A percentile compares a stretch with the other conserved stretches of the same genome.
phyloP scores from a whole-genome alignment of 148 eudicot species.

The Camellia lanceoleosa region DNA sequence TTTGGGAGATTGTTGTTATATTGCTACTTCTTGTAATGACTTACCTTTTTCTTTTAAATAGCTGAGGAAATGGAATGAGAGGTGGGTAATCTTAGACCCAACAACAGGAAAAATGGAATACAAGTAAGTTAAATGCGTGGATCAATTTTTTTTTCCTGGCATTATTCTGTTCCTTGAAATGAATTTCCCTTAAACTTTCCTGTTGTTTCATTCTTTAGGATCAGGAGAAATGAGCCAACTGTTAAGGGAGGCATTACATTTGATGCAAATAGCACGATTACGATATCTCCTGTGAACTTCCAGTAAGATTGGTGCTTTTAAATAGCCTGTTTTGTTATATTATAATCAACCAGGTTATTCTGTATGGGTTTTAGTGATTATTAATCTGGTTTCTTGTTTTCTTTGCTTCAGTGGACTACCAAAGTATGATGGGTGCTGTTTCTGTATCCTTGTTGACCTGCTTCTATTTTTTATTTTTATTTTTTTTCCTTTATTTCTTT shows the following conservation, averaged over 20 bases:
- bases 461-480: not conserved
- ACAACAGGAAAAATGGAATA: slow-evolving; percentile 98
- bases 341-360: not conserved
- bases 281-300: slow-evolving; percentile 94
- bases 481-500: not conserved
- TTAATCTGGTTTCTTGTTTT: slow-evolving; percentile 27
- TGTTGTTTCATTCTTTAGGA: slow-evolving; percentile 38
- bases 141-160: not conserved
- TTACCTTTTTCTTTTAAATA: slow-evolving; percentile 23
- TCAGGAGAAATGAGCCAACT: slow-evolving; percentile 85
- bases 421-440: slow-evolving; percentile 95
- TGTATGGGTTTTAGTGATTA: not conserved
- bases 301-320: slow-evolving; percentile 56
- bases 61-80: slow-evolving; percentile 97
- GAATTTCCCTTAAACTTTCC: not conserved
- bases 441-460: slow-evolving; percentile 72
- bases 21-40: not conserved
- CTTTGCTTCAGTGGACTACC: slow-evolving; percentile 73
- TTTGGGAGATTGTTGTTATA: slow-evolving; percentile 1
- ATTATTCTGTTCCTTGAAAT: not conserved
- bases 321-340: not conserved
- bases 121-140: slow-evolving; percentile 55
- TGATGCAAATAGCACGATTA: slow-evolving; percentile 85
- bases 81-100: slow-evolving; percentile 97
- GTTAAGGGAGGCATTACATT: slow-evolving; percentile 81